Conservation (phyloP, 2,329 filamentous ascomycete genomes). For the Ampelomyces quisqualis region DNA sequence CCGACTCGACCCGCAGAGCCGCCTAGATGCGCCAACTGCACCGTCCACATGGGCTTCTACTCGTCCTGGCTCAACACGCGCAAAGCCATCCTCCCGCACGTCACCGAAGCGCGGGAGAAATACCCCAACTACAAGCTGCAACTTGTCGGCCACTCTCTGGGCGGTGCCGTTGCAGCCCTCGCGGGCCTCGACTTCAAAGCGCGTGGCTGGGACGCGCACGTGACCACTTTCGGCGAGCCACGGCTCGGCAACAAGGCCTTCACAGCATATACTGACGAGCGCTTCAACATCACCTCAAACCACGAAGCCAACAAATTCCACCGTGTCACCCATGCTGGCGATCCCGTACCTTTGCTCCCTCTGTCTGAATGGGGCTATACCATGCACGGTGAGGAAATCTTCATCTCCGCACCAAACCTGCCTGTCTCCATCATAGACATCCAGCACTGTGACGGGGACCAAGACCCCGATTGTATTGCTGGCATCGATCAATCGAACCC, state of each 20-base stretch:
- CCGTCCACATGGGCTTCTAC: conserved; percentile 88
- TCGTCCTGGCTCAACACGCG: conserved; percentile 79
- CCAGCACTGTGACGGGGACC: conserved; percentile 68
- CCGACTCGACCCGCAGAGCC: conserved; percentile 34
- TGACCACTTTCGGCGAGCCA: conserved; percentile 94
- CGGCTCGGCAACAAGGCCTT: conserved; percentile 58
- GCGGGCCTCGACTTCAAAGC: conserved; percentile 79
- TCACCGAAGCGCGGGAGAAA: conserved; percentile 59
- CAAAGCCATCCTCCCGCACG: conserved; percentile 64
- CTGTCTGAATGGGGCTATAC: conserved; percentile 84
- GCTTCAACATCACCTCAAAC: conserved; percentile 46
- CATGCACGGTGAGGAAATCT: conserved; percentile 85
- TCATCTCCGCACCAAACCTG: conserved; percentile 70
- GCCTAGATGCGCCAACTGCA: conserved; percentile 77
- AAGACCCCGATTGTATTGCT: conserved; percentile 71
- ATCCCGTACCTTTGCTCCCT: conserved; percentile 87
- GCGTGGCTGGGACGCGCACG: conserved; percentile 70
- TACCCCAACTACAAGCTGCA: conserved; percentile 73
- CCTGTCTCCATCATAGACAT: conserved; percentile 70
- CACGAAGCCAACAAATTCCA: conserved; percentile 56
- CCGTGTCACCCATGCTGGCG: conserved; percentile 79
- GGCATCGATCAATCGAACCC: conserved; percentile 50
- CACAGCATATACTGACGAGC: conserved; percentile 55
- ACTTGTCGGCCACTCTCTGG: conserved; percentile 86
- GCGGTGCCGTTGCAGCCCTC: conserved; percentile 86